These are phyloP conservation scores for Blumeria graminis DNA, from an alignment of 2,329 filamentous ascomycete genomes.

Conservation along the genomic window DNA sequence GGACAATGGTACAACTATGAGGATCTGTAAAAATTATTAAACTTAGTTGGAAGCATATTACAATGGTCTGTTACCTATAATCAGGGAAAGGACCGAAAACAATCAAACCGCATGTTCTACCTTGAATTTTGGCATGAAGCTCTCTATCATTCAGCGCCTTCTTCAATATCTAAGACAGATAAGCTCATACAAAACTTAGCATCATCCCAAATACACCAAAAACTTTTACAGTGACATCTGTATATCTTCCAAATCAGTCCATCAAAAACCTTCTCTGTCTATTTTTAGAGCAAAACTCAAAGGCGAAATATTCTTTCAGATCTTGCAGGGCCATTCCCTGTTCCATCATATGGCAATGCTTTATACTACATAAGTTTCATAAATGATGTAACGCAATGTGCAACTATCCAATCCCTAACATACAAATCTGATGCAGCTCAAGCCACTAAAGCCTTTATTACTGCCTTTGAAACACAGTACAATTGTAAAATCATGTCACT, in stretches of 20 bases:
- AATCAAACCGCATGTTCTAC: too few species aligned
- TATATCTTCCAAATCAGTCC: too few species aligned
- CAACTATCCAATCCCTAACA: background rate
- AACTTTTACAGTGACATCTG: too few species aligned
- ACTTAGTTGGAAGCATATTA: too few species aligned
- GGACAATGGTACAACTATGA: too few species aligned
- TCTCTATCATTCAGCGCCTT: background rate
- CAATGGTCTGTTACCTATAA: too few species aligned
- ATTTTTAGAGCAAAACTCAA: background rate
- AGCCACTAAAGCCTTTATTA: background rate
- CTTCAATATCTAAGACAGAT: background rate
- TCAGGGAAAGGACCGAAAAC: too few species aligned
- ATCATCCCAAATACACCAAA: background rate
- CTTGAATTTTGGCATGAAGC: constrained; percentile 1
- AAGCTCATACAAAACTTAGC: background rate
- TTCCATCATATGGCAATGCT: background rate
- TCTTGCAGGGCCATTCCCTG: background rate
- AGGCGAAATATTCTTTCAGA: background rate
- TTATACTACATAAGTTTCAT: constrained; percentile 1
- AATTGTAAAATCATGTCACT: background rate
- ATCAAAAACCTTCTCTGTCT: too few species aligned
- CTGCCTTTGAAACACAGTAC: background rate
- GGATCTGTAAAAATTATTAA: too few species aligned
- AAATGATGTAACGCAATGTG: background rate
- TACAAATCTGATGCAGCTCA: background rate